Percentiles rank a stretch among this genome's conserved stretches.
Evolutionary conservation across 179 eudicot genomes (phyloP).

Genomic region (Beta macrorhiza): DNA sequence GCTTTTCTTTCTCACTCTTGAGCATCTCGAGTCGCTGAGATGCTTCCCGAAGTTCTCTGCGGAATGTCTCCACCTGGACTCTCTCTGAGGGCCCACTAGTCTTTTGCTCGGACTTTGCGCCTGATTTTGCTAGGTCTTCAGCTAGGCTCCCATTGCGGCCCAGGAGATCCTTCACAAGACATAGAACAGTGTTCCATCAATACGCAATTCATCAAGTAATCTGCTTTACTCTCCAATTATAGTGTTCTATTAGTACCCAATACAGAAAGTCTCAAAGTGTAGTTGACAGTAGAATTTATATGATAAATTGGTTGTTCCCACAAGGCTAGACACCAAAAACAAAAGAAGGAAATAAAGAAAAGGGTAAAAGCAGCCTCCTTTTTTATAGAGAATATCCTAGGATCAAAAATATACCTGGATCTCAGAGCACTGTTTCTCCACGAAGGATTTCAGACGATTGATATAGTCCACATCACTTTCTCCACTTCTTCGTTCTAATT

Average conservation of each 20-base stretch:
- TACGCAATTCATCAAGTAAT: neutral
- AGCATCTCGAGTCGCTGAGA: conserved; percentile 61
- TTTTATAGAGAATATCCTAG: neutral
- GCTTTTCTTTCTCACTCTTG: conserved; percentile 62
- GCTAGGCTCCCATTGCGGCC: conserved; percentile 74
- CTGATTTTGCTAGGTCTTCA: conserved; percentile 73
- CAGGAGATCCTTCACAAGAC: conserved; percentile 66
- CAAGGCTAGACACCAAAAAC: neutral
- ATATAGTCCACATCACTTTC: conserved; percentile 76
- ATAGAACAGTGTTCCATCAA: neutral
- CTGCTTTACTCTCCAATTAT: neutral
- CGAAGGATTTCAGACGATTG: conserved; percentile 66
- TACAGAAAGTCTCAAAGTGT: neutral
- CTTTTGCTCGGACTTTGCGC: conserved; percentile 51
- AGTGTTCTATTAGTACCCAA: conserved; percentile 7
- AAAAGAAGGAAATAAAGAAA: neutral
- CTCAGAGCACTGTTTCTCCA: conserved; percentile 89
- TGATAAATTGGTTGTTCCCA: neutral
- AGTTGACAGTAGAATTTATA: neutral
- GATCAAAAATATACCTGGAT: conserved; percentile 65
- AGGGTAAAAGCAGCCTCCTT: neutral
- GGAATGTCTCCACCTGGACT: conserved; percentile 64
- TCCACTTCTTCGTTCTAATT: conserved; percentile 67
- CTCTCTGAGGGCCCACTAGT: conserved; percentile 57
- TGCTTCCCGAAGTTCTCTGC: conserved; percentile 72